phyloP scores from a whole-genome alignment of 1,139 yeast genomes.

The Magnusiomyces magnusii region DNA sequence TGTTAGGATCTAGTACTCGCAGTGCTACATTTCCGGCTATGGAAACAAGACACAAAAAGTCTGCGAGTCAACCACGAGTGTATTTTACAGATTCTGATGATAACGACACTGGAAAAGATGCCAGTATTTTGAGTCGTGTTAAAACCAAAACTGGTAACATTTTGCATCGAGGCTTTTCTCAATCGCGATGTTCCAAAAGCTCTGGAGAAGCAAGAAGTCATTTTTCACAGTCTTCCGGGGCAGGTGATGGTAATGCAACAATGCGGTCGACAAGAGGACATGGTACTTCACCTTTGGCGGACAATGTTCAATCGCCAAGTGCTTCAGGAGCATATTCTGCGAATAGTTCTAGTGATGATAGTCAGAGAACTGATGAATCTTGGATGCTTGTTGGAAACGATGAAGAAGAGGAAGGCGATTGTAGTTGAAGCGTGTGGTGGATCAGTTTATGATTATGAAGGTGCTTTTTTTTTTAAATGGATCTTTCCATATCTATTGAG shows the following conservation, averaged over 20 bases:
- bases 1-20: background rate
- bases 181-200: background rate
- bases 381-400: constrained; percentile 5
- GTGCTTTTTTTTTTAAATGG: background rate
- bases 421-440: too few species aligned
- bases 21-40: background rate
- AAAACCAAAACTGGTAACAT: background rate
- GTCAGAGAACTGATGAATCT: constrained; percentile 7
- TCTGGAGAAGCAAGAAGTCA: background rate
- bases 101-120: background rate
- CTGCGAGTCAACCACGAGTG: background rate
- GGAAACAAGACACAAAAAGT: background rate
- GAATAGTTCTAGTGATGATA: constrained; percentile 1
- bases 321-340: background rate
- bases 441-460: too few species aligned
- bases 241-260: background rate
- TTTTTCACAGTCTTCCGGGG: background rate
- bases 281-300: background rate
- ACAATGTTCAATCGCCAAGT: background rate
- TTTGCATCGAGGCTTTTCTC: background rate
- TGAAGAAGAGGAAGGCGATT: background rate
- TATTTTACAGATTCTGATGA: background rate
- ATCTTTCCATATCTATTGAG: too few species aligned
- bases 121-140: background rate
- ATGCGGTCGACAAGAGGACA: background rate